Base-by-base conservation (phyloP, 1,284 basidiomycete species). In the Tetrapyrgos nigripes region DNA sequence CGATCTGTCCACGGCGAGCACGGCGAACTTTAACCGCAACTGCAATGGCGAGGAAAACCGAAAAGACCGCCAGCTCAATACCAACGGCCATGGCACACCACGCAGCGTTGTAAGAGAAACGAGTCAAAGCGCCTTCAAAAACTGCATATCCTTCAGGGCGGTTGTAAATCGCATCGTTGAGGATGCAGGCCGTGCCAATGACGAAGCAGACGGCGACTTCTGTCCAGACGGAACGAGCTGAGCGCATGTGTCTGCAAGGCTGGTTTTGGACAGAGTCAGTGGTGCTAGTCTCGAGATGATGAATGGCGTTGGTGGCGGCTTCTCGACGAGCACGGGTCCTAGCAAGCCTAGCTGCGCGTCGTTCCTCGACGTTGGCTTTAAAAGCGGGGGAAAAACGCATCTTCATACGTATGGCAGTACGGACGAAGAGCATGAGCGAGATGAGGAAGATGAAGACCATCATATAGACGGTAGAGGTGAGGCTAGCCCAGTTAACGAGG, bases 151-250 rank as follows among this genome's bases (percentile, higher is more conserved):
- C 54, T 44, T 50, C 47, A 3, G 48, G 24, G 13, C 54, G 54
- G 31, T 56, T 56, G 26, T 43, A 56, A 3, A 56, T 43, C 11
- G 35, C 27, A 50, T 56, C 54, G 28, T 56, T 56, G 3, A 49
- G 13, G 19, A 56, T 21, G n/a, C 40, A 29, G 47, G 48, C 35
- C 29, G 44, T 26, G 54, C 54, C 50, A 47, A 50, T n/a, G 26
- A 43, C 9, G 35, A 33, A 8, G 31, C 50, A 40, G 46, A 50
- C 21, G 1, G 43, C 4, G 4, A 56, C 14, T 17, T 28, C 27
- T 8, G 19, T 21, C 33, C n/a, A 24, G n/a, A 44, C n/a, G 14
- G 48, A 47, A 35, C 46, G 46, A 29, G n/a, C 24, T 2, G 46
- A 44, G 14, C 11, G 31, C 13, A 28, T 56, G 46, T 55, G 31